These are phyloP conservation scores for Fragilaria radians DNA, from an alignment of 108 stramenopile species.

Conservation along the genomic window DNA sequence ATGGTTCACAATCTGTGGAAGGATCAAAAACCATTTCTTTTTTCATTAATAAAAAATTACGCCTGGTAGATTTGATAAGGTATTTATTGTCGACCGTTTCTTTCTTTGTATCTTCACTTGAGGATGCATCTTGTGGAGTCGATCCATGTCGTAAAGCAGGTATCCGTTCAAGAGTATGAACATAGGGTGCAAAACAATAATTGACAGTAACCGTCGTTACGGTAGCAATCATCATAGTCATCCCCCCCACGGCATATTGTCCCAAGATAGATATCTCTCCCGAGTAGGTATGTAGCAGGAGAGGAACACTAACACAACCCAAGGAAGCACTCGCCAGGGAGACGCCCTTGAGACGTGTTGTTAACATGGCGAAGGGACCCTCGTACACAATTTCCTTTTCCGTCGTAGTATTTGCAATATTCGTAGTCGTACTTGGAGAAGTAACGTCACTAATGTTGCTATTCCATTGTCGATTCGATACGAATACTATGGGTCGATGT, in stretches of 20 bases:
- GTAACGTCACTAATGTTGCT: no score
- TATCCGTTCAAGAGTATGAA: constrained; percentile 50
- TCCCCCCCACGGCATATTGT: constrained; percentile 56
- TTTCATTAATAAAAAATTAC: constrained; percentile 50
- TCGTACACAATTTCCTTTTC: constrained; percentile 75
- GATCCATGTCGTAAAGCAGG: no score
- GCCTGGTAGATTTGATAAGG: constrained; percentile 48
- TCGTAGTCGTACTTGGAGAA: no score
- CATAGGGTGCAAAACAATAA: constrained; percentile 81
- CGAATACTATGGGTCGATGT: no score
- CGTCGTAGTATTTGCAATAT: no score
- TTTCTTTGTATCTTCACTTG: constrained; percentile 5
- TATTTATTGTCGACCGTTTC: no score
- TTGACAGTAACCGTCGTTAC: constrained; percentile 67
- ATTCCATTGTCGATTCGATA: no score
- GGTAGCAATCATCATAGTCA: constrained; percentile 52
- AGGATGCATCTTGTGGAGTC: not conserved
- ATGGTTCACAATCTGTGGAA: constrained; percentile 35
- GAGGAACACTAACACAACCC: constrained; percentile 64
- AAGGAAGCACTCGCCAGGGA: constrained; percentile 61
- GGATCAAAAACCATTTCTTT: constrained; percentile 71
- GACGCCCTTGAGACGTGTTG: constrained; percentile 63
- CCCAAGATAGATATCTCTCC: constrained; percentile 52
- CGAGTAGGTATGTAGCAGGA: constrained; percentile 34
- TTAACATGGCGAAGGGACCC: constrained; percentile 59